Evolutionary conservation across 176 grass and related monocot species (phyloP).

Genomic region (Cocos nucifera): DNA sequence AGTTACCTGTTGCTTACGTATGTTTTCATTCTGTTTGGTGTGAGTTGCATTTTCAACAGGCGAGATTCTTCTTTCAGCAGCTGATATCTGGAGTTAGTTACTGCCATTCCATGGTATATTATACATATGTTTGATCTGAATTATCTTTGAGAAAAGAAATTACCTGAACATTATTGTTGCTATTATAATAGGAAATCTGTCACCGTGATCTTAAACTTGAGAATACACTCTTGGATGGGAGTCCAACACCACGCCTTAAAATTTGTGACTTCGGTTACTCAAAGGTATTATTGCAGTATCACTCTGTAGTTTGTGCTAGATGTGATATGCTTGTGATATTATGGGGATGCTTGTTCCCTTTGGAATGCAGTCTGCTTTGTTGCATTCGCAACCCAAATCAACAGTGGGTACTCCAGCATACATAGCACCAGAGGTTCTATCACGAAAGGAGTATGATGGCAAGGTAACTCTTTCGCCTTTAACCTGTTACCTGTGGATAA

Average conservation of each 20-base stretch:
- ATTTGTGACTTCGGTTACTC: conserved; percentile 99
- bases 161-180: background rate
- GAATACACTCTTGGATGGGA: conserved; percentile 91
- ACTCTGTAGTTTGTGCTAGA: too few species aligned
- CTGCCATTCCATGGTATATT: conserved; percentile 75
- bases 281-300: conserved; percentile 32
- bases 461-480: conserved; percentile 32
- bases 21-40: background rate
- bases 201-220: conserved; percentile 99
- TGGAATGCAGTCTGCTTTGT: conserved; percentile 68
- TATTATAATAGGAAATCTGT: conserved; percentile 66
- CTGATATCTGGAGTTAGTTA: conserved; percentile 91
- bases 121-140: background rate
- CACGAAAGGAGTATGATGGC: conserved; percentile 86
- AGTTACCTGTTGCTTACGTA: background rate
- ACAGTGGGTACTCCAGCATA: conserved; percentile 97
- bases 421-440: conserved; percentile 91
- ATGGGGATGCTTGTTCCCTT: background rate
- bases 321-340: too few species aligned
- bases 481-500: conserved; percentile 21
- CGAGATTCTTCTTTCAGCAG: conserved; percentile 91
- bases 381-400: conserved; percentile 92
- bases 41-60: conserved; percentile 28
- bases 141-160: background rate
- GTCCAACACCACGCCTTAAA: conserved; percentile 73